Evolutionary conservation across 441 rosid genomes (phyloP), one percentile per base, ranked within the genome.

Genomic region (Gossypium gossypioides): DNA sequence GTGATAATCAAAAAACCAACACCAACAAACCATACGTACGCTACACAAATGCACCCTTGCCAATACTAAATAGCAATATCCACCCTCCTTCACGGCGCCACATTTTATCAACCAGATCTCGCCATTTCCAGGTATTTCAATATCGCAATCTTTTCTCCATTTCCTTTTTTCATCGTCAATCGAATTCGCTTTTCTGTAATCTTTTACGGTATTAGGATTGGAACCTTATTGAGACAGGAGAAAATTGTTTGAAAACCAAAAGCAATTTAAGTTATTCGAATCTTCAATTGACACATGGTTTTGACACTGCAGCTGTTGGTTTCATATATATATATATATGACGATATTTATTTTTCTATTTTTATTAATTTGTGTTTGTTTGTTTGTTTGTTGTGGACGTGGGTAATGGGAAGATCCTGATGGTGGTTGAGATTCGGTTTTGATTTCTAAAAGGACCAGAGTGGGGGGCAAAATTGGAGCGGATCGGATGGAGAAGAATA

Each of bases 401-500:
- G 64, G 71, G 58, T 62, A 72, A 78, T 32, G 75, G 73, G 72
- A 65, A 76, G 63, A 75, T 69, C 65, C 77, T 52, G 18, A 82
- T 85, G 89, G 79, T 79, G 80, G 56, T 77, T 40, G 75, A 57
- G 74, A 63, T 48, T 74, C 73, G 78, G 76, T 37, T 78, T 59
- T 72, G 79, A 81, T 85, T 79, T 57, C 52, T 62, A 8, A 29
- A 75, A 58, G 22, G 52, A 62, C 76, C 64, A 6, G 73, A 48
- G 79, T 81, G 68, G 74, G 84, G 44, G 57, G 50, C 40, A 21
- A 68, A 61, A 65, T 55, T 50, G 42, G 75, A 72, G 88, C 63
- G 78, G 89, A 83, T 81, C 74, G 63, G 84, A 96, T 96, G 99
- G 99, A 96, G 78, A 93, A 91, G 88, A 91, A 86, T 85, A 96